A percentile compares a stretch with the other conserved stretches of the same genome.
Conservation (phyloP, 352 stramenopile species). For the Peronospora belbahrii region DNA sequence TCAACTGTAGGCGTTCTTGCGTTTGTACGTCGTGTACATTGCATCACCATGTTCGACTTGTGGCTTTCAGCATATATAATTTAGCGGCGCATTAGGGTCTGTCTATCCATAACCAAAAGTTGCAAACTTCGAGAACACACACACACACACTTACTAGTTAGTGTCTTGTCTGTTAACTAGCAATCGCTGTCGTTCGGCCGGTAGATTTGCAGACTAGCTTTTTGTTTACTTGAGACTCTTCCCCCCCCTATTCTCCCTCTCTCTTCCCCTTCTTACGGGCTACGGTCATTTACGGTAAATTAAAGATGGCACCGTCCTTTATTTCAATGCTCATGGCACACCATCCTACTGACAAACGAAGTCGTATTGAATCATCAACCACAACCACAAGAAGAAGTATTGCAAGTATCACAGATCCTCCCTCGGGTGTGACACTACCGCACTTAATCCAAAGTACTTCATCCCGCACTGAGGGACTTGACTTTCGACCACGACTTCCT, state of each 20-base stretch:
- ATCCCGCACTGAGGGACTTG: constrained; percentile 15
- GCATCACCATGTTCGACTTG: constrained; percentile 10
- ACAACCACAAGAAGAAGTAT: neutral
- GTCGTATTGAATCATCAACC: neutral
- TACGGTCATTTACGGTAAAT: neutral
- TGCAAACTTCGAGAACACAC: constrained; percentile 6
- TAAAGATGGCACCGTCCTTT: constrained; percentile 50
- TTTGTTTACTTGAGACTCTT: constrained; percentile 7
- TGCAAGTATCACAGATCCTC: neutral
- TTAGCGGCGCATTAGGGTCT: constrained; percentile 1
- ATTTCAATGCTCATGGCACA: constrained; percentile 47
- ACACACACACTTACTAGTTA: too few species aligned
- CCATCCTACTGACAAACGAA: constrained; percentile 17
- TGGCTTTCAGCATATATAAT: constrained; percentile 10
- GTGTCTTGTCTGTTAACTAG: constrained; percentile 9
- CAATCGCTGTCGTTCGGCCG: constrained; percentile 18
- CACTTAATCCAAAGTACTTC: constrained; percentile 16
- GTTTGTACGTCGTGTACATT: constrained; percentile 6
- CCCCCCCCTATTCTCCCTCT: constrained; percentile 13
- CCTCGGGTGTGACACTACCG: constrained; percentile 12
- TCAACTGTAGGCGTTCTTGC: neutral
- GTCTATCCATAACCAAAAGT: constrained; percentile 15
- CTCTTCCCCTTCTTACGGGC: too few species aligned
- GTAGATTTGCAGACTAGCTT: constrained; percentile 22
- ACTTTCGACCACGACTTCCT: constrained; percentile 30